phyloP scores from a whole-genome alignment of 78 protist species.

The Dictyostelium purpureum region DNA sequence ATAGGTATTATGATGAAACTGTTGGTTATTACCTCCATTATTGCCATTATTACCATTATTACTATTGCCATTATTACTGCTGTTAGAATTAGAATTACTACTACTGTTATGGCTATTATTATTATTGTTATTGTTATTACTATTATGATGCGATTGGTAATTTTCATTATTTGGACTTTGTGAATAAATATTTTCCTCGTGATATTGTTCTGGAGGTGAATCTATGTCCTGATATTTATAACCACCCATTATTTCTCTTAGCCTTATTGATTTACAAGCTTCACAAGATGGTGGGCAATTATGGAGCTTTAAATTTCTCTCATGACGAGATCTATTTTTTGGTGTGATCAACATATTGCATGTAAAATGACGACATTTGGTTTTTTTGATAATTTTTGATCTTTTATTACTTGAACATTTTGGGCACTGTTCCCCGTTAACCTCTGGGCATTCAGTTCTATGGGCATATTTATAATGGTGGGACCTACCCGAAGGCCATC shows the following conservation, averaged over 20 bases:
- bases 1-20: not conserved
- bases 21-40: not conserved
- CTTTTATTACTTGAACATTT: slow-evolving; percentile 1
- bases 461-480: slow-evolving; percentile 23
- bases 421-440: not conserved
- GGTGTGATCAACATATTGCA: slow-evolving; percentile 18
- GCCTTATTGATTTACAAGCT: slow-evolving; percentile 5
- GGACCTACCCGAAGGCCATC: slow-evolving; percentile 29
- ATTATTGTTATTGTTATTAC: not conserved
- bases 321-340: slow-evolving; percentile 20
- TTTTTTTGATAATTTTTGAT: not conserved
- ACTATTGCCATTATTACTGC: not conserved
- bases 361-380: not conserved
- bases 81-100: not conserved
- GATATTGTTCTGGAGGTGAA: not conserved
- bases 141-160: not conserved
- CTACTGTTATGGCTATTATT: not conserved
- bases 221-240: not conserved
- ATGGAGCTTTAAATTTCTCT: slow-evolving; percentile 11
- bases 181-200: not conserved
- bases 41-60: not conserved
- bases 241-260: slow-evolving; percentile 12
- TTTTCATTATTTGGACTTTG: not conserved
- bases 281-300: slow-evolving; percentile 18
- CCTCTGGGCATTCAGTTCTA: not conserved